phyloP scores from a whole-genome alignment of 257 asterid genomes.

The Capsicum chinense region DNA sequence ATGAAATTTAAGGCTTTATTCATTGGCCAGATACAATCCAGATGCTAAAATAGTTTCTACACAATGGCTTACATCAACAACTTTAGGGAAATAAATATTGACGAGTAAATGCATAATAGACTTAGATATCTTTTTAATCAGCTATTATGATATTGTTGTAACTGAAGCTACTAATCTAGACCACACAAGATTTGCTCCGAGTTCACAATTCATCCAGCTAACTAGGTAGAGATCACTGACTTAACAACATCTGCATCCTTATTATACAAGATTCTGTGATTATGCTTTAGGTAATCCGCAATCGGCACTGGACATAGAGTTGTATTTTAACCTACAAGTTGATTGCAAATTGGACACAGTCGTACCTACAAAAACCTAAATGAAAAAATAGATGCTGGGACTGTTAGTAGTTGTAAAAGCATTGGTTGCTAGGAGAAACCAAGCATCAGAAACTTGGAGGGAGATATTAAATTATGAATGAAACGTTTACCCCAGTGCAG shows the following conservation, averaged over 20 bases:
- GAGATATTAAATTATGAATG: not conserved
- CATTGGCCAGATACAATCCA: not conserved
- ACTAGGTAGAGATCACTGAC: constrained; percentile 14
- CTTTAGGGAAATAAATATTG: not conserved
- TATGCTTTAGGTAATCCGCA: not conserved
- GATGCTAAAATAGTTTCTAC: not conserved
- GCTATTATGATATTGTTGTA: not conserved
- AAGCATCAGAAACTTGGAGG: not conserved
- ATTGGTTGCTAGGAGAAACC: constrained; percentile 4
- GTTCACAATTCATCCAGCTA: not conserved
- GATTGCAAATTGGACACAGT: constrained; percentile 16
- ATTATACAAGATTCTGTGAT: not conserved
- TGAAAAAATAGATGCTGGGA: not conserved
- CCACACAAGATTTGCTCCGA: not conserved
- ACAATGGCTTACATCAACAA: not conserved
- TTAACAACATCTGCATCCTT: constrained; percentile 21
- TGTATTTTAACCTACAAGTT: not conserved
- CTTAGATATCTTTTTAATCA: not conserved
- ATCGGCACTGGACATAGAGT: not conserved
- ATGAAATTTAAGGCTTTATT: constrained; percentile 6
- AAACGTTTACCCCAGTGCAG: constrained; percentile 6
- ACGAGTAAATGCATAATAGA: constrained; percentile 16
- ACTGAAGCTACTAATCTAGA: constrained; percentile 12
- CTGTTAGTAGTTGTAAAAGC: not conserved
- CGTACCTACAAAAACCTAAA: not conserved